Evolutionary conservation across 129 eudicot genomes (phyloP).

Genomic region (Lactuca sativa): DNA sequence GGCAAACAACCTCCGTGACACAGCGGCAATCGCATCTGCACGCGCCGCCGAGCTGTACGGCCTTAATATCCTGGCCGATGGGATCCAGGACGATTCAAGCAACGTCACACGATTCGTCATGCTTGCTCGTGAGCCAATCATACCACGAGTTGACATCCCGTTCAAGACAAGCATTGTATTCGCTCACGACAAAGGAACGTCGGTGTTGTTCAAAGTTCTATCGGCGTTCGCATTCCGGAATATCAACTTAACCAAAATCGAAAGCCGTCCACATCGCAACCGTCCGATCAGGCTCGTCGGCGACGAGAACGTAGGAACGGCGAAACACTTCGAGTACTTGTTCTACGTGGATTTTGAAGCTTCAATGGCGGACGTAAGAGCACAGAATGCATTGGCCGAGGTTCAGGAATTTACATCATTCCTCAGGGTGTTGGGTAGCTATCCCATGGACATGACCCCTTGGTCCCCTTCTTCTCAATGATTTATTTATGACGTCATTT

Average conservation of each 20-base stretch:
- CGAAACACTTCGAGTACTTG: slow-evolving; percentile 93
- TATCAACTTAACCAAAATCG: slow-evolving; percentile 85
- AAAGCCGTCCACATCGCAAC: slow-evolving; percentile 89
- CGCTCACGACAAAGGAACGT: slow-evolving; percentile 81
- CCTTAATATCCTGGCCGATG: slow-evolving; percentile 66
- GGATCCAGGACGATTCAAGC: slow-evolving; percentile 91
- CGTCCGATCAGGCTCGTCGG: slow-evolving; percentile 78
- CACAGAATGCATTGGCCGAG: slow-evolving; percentile 91
- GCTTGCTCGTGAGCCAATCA: slow-evolving; percentile 92
- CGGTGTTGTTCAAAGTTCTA: slow-evolving; percentile 77
- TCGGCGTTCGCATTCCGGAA: slow-evolving; percentile 91
- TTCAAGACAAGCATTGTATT: slow-evolving; percentile 94
- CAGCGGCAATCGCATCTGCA: slow-evolving; percentile 91
- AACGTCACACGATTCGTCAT: slow-evolving; percentile 92
- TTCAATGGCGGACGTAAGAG: slow-evolving; percentile 92
- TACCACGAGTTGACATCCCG: slow-evolving; percentile 85
- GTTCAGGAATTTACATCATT: slow-evolving; percentile 93
- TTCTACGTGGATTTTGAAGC: slow-evolving; percentile 95
- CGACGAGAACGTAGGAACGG: slow-evolving; percentile 84
- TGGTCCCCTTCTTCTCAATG: slow-evolving; percentile 65
- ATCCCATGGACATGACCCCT: slow-evolving; percentile 96
- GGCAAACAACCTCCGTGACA: slow-evolving; percentile 59
- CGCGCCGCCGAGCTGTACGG: slow-evolving; percentile 97
- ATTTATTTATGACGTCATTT: slow-evolving; percentile 26
- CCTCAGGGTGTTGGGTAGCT: slow-evolving; percentile 91